Evolutionary conservation across 1,139 yeast species (phyloP).

Genomic region (Arxiozyma slooffiae): DNA sequence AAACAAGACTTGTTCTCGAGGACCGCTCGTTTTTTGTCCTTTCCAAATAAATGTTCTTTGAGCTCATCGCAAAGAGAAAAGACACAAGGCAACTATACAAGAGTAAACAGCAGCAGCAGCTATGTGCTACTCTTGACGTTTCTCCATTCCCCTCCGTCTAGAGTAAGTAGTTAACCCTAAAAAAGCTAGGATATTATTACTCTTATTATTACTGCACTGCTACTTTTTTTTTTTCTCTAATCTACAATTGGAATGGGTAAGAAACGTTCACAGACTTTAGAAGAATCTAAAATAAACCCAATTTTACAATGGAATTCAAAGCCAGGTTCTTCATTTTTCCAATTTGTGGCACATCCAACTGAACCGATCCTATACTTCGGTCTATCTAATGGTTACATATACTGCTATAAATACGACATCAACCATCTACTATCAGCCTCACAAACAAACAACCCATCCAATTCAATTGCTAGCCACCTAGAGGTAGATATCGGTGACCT

Average conservation of each 20-base stretch:
- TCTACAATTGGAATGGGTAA: slow-evolving; percentile 4
- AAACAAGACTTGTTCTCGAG: no score
- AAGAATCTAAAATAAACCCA: slow-evolving; percentile 38
- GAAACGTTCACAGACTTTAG: slow-evolving; percentile 20
- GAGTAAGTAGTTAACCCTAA: no score
- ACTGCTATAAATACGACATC: slow-evolving; percentile 46
- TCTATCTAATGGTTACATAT: slow-evolving; percentile 68
- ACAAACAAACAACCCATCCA: slow-evolving; percentile 9
- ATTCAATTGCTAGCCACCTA: background rate
- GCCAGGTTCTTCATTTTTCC: slow-evolving; percentile 45
- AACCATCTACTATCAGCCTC: slow-evolving; percentile 20
- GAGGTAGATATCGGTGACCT: background rate
- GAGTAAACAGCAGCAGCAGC: no score
- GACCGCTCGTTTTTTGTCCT: no score
- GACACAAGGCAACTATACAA: no score
- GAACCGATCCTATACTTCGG: slow-evolving; percentile 59
- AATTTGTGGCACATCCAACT: slow-evolving; percentile 74
- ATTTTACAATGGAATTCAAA: slow-evolving; percentile 27
- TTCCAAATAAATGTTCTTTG: no score
- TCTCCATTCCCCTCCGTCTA: no score
- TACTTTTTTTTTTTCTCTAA: background rate
- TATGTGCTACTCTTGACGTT: no score
- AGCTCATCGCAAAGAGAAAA: no score
- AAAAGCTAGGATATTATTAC: no score
- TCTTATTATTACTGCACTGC: no score